A percentile compares a stretch with the other conserved stretches of the same genome.
These are phyloP conservation scores for Xerocomus amazonicus DNA, from an alignment of 1,284 basidiomycete genomes.

Conservation along the genomic window DNA sequence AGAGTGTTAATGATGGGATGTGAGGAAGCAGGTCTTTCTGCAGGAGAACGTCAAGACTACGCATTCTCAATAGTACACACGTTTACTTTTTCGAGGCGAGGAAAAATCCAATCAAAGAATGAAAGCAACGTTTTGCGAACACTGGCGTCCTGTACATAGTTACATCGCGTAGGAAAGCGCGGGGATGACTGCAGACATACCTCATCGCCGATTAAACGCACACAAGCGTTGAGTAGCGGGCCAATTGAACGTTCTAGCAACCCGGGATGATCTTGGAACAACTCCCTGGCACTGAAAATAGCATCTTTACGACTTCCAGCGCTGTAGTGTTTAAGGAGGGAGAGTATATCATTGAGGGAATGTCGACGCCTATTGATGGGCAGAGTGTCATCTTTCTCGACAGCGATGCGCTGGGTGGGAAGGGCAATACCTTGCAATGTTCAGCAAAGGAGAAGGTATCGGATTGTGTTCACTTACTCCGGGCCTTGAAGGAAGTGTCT, in stretches of 20 bases:
- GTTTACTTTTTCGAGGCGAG: conserved; percentile 57
- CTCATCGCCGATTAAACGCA: conserved; percentile 79
- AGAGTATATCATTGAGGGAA: conserved; percentile 75
- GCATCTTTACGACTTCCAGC: conserved; percentile 76
- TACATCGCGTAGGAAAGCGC: neutral
- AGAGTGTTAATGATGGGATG: conserved; percentile 72
- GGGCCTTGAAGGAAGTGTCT: conserved; percentile 93
- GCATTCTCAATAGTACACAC: neutral
- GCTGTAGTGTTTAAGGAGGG: conserved; percentile 84
- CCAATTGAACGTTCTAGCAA: conserved; percentile 58
- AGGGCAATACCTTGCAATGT: conserved; percentile 76
- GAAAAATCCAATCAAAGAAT: conserved; percentile 72
- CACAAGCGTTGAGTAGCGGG: conserved; percentile 62
- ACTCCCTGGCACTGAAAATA: conserved; percentile 76
- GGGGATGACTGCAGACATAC: conserved; percentile 37
- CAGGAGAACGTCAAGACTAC: conserved; percentile 9
- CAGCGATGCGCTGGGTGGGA: conserved; percentile 77
- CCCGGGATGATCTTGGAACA: conserved; percentile 65
- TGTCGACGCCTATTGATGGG: conserved; percentile 78
- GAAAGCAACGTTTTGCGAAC: conserved; percentile 60
- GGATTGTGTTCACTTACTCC: conserved; percentile 52
- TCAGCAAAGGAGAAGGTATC: conserved; percentile 6
- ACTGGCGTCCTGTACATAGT: conserved; percentile 49
- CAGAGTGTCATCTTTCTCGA: conserved; percentile 47
- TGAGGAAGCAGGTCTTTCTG: conserved; percentile 71